Evolutionary conservation across 2,329 filamentous ascomycete species (phyloP).

Genomic region (Sporothrix dimorphospora): DNA sequence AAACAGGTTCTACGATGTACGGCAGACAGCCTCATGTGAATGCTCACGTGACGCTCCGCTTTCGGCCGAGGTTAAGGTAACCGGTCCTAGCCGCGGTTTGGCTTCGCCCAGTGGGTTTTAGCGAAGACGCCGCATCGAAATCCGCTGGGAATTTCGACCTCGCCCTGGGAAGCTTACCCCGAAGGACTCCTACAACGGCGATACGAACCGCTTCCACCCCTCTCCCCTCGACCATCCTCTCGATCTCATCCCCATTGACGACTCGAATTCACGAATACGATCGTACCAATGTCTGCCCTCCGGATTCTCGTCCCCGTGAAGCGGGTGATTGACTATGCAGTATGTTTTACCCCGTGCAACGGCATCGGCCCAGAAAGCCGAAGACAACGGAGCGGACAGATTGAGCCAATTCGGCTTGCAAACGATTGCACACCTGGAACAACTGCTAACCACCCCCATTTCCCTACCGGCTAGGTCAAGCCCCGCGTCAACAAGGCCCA

Average conservation of each 20-base stretch:
- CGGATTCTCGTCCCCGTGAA: slow-evolving; percentile 81
- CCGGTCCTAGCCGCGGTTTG: slow-evolving; percentile 34
- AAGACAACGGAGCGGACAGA: neutral
- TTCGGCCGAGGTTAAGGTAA: slow-evolving; percentile 32
- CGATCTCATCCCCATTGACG: neutral
- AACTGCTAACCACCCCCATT: neutral
- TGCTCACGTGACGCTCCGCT: slow-evolving; percentile 32
- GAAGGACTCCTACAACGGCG: neutral
- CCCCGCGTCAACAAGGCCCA: slow-evolving; percentile 70
- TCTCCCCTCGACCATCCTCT: neutral
- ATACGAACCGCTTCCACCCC: neutral
- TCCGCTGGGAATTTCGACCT: neutral
- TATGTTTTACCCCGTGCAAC: slow-evolving; percentile 46
- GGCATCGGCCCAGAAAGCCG: neutral
- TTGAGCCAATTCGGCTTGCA: neutral
- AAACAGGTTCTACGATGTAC: neutral
- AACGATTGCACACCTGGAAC: neutral
- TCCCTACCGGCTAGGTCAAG: slow-evolving; percentile 57
- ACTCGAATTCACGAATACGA: slow-evolving; percentile 15
- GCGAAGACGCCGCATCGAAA: slow-evolving; percentile 25
- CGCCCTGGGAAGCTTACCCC: slow-evolving; percentile 14
- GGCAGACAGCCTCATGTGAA: neutral
- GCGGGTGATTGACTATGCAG: slow-evolving; percentile 85
- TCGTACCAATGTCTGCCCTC: slow-evolving; percentile 62
- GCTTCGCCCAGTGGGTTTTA: neutral